Percentiles rank a stretch among this genome's conserved stretches.
Evolutionary conservation across 1,284 basidiomycete species (phyloP).

Genomic region (Ustilago shanxiensis): DNA sequence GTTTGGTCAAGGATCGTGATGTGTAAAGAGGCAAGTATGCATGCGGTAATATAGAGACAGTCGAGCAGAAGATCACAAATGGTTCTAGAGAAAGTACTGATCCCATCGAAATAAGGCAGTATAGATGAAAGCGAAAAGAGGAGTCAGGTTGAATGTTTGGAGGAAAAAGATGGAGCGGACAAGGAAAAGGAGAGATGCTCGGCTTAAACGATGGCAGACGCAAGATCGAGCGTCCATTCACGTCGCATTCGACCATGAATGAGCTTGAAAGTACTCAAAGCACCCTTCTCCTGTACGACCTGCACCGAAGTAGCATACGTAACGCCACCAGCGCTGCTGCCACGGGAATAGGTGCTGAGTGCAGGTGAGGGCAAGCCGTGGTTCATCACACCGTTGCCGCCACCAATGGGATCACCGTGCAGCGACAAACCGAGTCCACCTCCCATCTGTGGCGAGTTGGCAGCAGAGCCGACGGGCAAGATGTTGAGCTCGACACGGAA

Average conservation of each 20-base stretch:
- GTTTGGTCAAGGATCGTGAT: not conserved
- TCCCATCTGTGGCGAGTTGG: slow-evolving; percentile 38
- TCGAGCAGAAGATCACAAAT: not conserved
- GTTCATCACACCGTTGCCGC: slow-evolving; percentile 17
- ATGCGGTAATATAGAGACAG: slow-evolving; percentile 5
- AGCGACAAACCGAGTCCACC: slow-evolving; percentile 33
- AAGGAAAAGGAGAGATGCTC: not conserved
- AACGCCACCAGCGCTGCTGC: slow-evolving; percentile 25
- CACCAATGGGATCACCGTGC: slow-evolving; percentile 20
- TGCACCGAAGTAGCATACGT: slow-evolving; percentile 75
- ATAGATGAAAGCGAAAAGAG: not conserved
- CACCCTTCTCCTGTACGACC: slow-evolving; percentile 88
- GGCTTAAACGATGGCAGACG: slow-evolving; percentile 27
- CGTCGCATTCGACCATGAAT: slow-evolving; percentile 80
- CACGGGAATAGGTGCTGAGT: slow-evolving; percentile 42
- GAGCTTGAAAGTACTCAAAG: slow-evolving; percentile 81
- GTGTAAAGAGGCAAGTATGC: not conserved
- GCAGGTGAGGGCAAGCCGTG: slow-evolving; percentile 46
- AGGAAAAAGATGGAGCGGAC: not conserved
- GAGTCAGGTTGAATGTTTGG: slow-evolving; percentile 2
- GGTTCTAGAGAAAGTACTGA: not conserved
- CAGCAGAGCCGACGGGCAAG: slow-evolving; percentile 55
- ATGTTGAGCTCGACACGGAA: slow-evolving; percentile 68
- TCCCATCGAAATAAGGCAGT: not conserved
- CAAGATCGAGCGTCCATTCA: slow-evolving; percentile 75